Evolutionary conservation across 2,329 filamentous ascomycete species (phyloP), one percentile per base, ranked within the genome.

Genomic region (Pochonia chlamydosporia): DNA sequence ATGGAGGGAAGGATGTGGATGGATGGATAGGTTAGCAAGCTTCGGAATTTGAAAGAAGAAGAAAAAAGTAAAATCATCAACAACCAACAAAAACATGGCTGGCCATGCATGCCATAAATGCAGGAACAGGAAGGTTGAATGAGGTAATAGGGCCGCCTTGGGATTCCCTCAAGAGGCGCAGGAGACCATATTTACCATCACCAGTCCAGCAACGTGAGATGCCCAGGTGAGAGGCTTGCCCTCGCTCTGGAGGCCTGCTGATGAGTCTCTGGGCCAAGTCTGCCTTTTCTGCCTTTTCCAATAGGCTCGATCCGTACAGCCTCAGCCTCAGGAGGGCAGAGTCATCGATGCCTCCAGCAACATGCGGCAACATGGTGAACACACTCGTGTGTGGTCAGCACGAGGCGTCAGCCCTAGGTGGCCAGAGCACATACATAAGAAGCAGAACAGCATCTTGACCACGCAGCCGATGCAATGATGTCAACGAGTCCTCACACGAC

Each of bases 101-200:
- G 40, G 48, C 31, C 16, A 21, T 36, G 51, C 49, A 53, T 37
- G 40, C 48, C 52, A 59, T 58, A 54, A 54, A 61, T 61, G 58
- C 58, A 60, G 56, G 54, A 56, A 55, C 52, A 49, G 42, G 43
- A 43, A 40, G 43, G 40, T 46, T 49, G 49, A 52, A 51, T 44
- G 56, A 52, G 55, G 43, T 31, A 9, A n/a, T 23, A 28, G 30
- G 14, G 40, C n/a, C n/a, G 20, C 13, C n/a, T 28, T 14, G 4
- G 13, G 5, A 14, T 5, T 25, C 20, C 21, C 20, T 25, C 30
- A 40, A 33, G 41, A 46, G 35, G 28, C 14, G 24, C 23, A 36
- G 31, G 43, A 37, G 40, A 49, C 35, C 31, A 55, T 52, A 48
- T 37, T 23, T 3, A 30, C 24, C 24, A 40, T 14, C 28, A 28